Conservation (phyloP, 2,329 filamentous ascomycete species). For the Kalaharituber pfeilii region DNA sequence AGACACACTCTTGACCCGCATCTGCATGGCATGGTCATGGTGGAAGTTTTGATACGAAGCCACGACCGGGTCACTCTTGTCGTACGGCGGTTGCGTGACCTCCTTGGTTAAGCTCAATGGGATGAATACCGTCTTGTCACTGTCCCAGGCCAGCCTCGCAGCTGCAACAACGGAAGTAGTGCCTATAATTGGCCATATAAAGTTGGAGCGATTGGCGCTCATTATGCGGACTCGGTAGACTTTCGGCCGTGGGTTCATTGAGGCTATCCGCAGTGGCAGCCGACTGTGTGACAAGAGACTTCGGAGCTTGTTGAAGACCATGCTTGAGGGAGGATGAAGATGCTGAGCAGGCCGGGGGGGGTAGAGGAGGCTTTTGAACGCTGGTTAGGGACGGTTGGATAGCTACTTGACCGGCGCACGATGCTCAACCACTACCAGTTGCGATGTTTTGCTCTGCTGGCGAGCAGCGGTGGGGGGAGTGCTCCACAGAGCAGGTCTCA, state of each 20-base stretch:
- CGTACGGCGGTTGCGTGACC: conserved; percentile 8
- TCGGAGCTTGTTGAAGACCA: conserved; percentile 15
- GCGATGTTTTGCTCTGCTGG: no score
- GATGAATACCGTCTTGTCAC: conserved; percentile 16
- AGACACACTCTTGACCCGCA: conserved; percentile 9
- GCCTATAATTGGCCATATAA: conserved; percentile 9
- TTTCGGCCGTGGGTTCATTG: conserved; percentile 6
- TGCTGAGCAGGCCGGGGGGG: no score
- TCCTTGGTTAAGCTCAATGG: conserved; percentile 11
- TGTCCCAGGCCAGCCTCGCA: conserved; percentile 6
- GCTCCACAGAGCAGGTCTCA: no score
- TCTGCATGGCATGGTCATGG: conserved; percentile 4
- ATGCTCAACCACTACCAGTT: no score
- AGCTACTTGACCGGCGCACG: no score
- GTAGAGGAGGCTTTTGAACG: no score
- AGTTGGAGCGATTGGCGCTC: conserved; percentile 5
- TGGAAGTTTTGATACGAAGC: conserved; percentile 9
- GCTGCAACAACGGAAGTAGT: conserved; percentile 7
- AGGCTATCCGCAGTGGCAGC: conserved; percentile 10
- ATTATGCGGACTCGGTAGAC: conserved; percentile 16
- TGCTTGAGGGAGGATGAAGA: not conserved
- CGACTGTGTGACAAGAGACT: conserved; percentile 14
- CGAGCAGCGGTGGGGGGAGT: no score
- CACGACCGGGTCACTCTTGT: conserved; percentile 9
- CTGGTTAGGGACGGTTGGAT: no score